Evolutionary conservation across 208 protist genomes (phyloP).

Genomic region (Leishmania mexicana): DNA sequence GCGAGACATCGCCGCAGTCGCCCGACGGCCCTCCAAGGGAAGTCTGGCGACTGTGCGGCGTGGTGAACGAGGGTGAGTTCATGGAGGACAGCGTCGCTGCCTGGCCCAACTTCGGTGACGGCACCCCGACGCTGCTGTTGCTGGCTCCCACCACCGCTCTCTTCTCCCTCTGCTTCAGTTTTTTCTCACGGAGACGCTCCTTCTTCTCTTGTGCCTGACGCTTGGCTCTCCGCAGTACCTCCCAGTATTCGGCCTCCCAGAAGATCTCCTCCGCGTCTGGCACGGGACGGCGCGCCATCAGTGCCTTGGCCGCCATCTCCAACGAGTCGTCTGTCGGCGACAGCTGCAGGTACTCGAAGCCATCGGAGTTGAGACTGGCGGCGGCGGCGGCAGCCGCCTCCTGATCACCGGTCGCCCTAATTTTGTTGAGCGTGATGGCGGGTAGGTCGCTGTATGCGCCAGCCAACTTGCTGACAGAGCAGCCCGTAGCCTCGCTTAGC

Average conservation of each 20-base stretch:
- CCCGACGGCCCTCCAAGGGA: slow-evolving; percentile 17
- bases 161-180: slow-evolving; percentile 1
- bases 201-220: slow-evolving; percentile 26
- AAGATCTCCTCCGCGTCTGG: slow-evolving; percentile 59
- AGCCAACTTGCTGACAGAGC: slow-evolving; percentile 29
- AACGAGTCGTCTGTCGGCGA: slow-evolving; percentile 41
- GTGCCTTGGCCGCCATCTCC: slow-evolving; percentile 49
- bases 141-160: slow-evolving; percentile 12
- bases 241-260: slow-evolving; percentile 72
- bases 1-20: slow-evolving; percentile 16
- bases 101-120: slow-evolving; percentile 4
- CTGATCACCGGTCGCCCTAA: slow-evolving; percentile 1
- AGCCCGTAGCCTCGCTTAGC: slow-evolving; percentile 47
- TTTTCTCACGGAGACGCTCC: slow-evolving; percentile 12
- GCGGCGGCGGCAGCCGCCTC: background rate
- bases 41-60: slow-evolving; percentile 34
- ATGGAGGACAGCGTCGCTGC: slow-evolving; percentile 18
- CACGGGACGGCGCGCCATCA: slow-evolving; percentile 38
- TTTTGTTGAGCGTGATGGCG: slow-evolving; percentile 45
- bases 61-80: slow-evolving; percentile 29
- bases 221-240: slow-evolving; percentile 30
- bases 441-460: slow-evolving; percentile 45
- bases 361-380: slow-evolving; percentile 9
- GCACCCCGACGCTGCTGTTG: slow-evolving; percentile 13
- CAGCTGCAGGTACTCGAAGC: slow-evolving; percentile 34